Conservation (phyloP, 179 eudicot genomes). For the Corrigiola litoralis region DNA sequence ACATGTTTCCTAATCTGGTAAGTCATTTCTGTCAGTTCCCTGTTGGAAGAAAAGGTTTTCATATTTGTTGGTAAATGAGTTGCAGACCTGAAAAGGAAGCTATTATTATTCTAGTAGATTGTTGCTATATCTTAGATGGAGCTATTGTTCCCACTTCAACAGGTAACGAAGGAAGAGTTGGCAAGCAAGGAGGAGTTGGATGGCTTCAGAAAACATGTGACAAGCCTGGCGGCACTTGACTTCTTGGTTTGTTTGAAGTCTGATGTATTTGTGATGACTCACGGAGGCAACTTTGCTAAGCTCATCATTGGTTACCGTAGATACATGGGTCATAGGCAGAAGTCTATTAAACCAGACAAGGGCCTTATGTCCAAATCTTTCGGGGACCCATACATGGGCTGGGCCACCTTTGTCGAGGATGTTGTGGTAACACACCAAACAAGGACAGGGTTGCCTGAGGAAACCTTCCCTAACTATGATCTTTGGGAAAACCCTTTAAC, state of each 20-base stretch:
- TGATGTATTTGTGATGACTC: slow-evolving; percentile 97
- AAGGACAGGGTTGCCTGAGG: slow-evolving; percentile 91
- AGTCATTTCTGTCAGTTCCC: slow-evolving; percentile 20
- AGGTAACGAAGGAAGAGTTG: slow-evolving; percentile 94
- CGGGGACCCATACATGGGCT: slow-evolving; percentile 98
- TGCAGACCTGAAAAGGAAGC: not conserved
- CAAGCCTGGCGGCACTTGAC: slow-evolving; percentile 92
- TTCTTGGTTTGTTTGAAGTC: slow-evolving; percentile 95
- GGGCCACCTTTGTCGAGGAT: slow-evolving; percentile 98
- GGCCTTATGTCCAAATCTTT: slow-evolving; percentile 97
- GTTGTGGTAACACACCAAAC: slow-evolving; percentile 92
- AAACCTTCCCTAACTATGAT: slow-evolving; percentile 93
- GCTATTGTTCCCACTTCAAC: slow-evolving; percentile 7
- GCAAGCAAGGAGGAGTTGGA: slow-evolving; percentile 80
- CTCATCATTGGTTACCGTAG: slow-evolving; percentile 82
- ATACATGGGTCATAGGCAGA: slow-evolving; percentile 82
- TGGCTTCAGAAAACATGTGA: slow-evolving; percentile 81
- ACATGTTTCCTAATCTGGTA: slow-evolving; percentile 99
- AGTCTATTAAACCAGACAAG: slow-evolving; percentile 97
- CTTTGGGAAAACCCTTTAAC: slow-evolving; percentile 98
- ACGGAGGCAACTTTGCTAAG: slow-evolving; percentile 98
- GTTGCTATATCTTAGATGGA: not conserved
- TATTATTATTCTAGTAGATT: not conserved
- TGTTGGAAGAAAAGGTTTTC: not conserved
- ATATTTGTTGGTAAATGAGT: not conserved